Conservation (phyloP, 768 basidiomycete genomes). For the Hericium erinaceus region DNA sequence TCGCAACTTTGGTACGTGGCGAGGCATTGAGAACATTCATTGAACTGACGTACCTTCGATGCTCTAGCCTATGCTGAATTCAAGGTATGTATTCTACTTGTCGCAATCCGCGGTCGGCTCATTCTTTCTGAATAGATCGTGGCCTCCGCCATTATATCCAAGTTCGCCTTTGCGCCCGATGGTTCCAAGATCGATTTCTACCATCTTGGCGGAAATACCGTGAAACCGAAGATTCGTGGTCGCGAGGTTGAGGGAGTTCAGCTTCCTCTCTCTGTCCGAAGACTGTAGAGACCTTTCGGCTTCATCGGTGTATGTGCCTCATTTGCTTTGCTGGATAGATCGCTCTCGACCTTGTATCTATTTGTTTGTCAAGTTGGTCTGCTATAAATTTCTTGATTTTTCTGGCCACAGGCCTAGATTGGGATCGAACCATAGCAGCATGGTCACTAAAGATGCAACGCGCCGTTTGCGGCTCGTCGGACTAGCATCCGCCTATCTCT, state of each 20-base stretch:
- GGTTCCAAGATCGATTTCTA: slow-evolving; percentile 10
- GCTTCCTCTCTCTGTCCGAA: slow-evolving; percentile 2
- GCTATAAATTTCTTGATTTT: no score
- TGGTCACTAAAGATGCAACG: no score
- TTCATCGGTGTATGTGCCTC: no score
- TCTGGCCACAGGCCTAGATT: no score
- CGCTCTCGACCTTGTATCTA: no score
- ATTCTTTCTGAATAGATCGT: slow-evolving; percentile 2
- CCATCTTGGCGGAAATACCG: slow-evolving; percentile 12
- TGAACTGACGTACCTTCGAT: neutral
- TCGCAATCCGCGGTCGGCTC: no score
- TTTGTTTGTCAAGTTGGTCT: no score
- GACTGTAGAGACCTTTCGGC: neutral
- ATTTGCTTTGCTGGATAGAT: no score
- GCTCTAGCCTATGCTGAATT: slow-evolving; percentile 6
- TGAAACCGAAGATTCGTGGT: slow-evolving; percentile 12
- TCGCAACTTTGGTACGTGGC: slow-evolving; percentile 3
- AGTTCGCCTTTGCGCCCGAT: slow-evolving; percentile 3
- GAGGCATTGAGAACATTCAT: neutral
- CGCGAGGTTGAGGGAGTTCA: slow-evolving; percentile 12
- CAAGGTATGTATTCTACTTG: neutral
- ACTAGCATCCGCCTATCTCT: no score
- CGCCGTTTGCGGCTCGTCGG: no score
- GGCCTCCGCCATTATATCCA: neutral
- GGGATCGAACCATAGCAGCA: no score